A percentile compares a stretch with the other conserved stretches of the same genome.
phyloP scores from a whole-genome alignment of 2,329 filamentous ascomycete genomes.

The Cladosporium austrohemisphaericum region DNA sequence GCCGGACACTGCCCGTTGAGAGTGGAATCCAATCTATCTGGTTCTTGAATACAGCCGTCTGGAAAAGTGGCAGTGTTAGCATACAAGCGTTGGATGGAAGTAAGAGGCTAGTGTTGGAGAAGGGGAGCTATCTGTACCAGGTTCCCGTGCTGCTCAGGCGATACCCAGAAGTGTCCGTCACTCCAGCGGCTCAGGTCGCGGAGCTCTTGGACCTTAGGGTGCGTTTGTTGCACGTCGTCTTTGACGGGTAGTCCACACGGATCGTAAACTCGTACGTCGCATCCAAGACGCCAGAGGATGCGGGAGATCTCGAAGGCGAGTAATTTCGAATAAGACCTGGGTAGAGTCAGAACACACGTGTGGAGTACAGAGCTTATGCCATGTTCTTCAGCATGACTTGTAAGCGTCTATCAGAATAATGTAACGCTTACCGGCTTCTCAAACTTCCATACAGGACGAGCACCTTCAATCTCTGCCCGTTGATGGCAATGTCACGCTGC shows the following conservation, averaged over 20 bases:
- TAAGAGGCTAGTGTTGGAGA: not conserved
- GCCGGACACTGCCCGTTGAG: conserved; percentile 57
- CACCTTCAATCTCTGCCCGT: conserved; percentile 50
- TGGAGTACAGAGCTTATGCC: not conserved
- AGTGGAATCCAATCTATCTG: conserved; percentile 69
- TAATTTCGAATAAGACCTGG: conserved; percentile 58
- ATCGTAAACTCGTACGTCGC: conserved; percentile 62
- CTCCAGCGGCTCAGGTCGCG: conserved; percentile 60
- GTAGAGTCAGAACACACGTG: not conserved
- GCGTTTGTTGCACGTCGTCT: conserved; percentile 56
- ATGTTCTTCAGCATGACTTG: not conserved
- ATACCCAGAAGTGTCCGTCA: conserved; percentile 64
- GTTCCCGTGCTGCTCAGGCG: conserved; percentile 65
- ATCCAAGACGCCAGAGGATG: conserved; percentile 61
- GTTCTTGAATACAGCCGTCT: conserved; percentile 65
- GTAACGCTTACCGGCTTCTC: conserved; percentile 31
- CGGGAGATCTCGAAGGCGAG: conserved; percentile 58
- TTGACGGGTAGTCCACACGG: conserved; percentile 59
- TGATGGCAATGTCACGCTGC: conserved; percentile 22
- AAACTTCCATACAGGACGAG: conserved; percentile 61
- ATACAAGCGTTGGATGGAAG: conserved; percentile 22
- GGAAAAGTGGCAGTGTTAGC: not conserved
- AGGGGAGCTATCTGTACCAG: conserved; percentile 44
- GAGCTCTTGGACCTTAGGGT: conserved; percentile 61
- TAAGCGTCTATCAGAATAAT: not conserved